These are phyloP conservation scores for Bryum argenteum DNA, from an alignment of 225 moss, liverwort and hornwort species.

Conservation along the genomic window DNA sequence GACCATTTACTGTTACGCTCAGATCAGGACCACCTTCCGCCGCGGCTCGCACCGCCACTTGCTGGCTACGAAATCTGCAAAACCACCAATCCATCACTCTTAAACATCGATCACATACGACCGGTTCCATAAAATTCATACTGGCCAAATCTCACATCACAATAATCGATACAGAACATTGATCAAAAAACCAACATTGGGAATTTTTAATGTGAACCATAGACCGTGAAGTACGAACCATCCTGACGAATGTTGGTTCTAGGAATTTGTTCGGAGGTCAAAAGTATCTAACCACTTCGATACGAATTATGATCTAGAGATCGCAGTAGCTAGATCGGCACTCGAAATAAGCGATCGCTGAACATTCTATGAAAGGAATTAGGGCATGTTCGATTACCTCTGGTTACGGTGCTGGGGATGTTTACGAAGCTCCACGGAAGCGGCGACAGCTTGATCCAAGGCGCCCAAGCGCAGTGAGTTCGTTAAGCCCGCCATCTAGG, in stretches of 20 bases:
- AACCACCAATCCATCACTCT: neutral
- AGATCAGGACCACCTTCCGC: conserved; percentile 64
- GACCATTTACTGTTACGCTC: conserved; percentile 82
- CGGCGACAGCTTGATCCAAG: conserved; percentile 40
- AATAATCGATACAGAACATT: neutral
- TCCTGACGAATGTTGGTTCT: neutral
- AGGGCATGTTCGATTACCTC: conserved; percentile 31
- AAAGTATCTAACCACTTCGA: too few species aligned
- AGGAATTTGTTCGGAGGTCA: too few species aligned
- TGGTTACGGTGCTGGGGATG: conserved; percentile 26
- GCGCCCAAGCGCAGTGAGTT: conserved; percentile 40
- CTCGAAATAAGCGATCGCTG: neutral
- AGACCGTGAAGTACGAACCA: too few species aligned
- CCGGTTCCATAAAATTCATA: too few species aligned
- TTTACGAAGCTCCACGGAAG: conserved; percentile 35
- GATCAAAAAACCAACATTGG: neutral
- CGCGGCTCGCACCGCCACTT: conserved; percentile 44
- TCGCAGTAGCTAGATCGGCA: neutral
- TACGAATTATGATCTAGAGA: neutral
- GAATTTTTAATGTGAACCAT: too few species aligned
- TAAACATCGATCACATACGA: too few species aligned
- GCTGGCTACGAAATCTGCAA: conserved; percentile 30
- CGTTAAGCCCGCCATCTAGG: conserved; percentile 48
- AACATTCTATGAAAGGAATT: neutral
- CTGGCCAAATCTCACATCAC: too few species aligned